These are phyloP conservation scores for Flaveria robusta DNA, from an alignment of 129 eudicot genomes.

Conservation along the genomic window DNA sequence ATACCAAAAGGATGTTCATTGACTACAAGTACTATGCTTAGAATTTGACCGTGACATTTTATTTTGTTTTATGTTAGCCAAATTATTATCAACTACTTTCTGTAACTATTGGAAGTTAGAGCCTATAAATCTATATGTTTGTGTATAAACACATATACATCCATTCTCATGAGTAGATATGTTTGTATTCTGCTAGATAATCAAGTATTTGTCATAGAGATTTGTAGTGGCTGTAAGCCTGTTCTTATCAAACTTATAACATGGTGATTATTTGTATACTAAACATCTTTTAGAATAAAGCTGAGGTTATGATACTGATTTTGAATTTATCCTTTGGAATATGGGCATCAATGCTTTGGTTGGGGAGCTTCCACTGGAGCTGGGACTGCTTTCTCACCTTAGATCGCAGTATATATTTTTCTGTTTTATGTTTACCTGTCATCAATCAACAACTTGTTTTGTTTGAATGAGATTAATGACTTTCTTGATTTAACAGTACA, in stretches of 20 bases:
- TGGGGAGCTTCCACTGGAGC: constrained; percentile 66
- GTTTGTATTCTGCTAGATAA: constrained; percentile 31
- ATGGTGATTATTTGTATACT: not conserved
- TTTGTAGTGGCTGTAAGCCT: constrained; percentile 71
- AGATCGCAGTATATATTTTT: constrained; percentile 21
- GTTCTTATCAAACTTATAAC: not conserved
- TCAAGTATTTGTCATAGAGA: constrained; percentile 41
- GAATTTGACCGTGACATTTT: not conserved
- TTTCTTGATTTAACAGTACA: no score
- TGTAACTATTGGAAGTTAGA: not conserved
- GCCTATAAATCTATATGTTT: not conserved
- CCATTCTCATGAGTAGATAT: constrained; percentile 19
- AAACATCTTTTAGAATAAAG: not conserved
- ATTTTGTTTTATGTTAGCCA: no score
- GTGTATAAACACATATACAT: not conserved
- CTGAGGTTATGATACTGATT: not conserved
- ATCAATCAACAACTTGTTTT: not conserved
- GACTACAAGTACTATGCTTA: not conserved
- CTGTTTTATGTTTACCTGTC: not conserved
- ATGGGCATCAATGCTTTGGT: constrained; percentile 73
- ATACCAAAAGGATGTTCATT: no score
- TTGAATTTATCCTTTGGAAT: constrained; percentile 37
- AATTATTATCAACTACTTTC: not conserved
- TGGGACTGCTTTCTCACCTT: constrained; percentile 61
- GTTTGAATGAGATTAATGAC: constrained; percentile 33